phyloP scores from a whole-genome alignment of 805 yeast species.

The Hanseniaspora meyeri region DNA sequence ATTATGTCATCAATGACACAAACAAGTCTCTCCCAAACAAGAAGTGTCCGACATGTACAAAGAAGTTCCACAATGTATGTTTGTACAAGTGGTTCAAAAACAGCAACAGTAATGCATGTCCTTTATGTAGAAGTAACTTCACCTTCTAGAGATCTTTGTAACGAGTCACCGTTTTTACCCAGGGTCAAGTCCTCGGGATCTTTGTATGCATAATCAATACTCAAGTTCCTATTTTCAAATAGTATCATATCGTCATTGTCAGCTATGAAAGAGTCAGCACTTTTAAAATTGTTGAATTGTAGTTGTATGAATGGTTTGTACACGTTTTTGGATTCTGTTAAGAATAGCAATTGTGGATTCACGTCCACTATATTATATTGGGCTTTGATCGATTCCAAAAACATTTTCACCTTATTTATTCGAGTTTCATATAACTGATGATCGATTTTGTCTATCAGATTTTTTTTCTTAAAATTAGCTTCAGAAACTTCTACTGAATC shows the following conservation, averaged over 20 bases:
- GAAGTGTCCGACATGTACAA: constrained; percentile 77
- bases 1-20: constrained; percentile 71
- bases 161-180: constrained; percentile 64
- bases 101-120: constrained; percentile 85
- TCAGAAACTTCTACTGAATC: neutral
- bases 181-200: constrained; percentile 34
- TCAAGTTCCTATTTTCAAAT: constrained; percentile 52
- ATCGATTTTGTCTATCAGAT: constrained; percentile 57
- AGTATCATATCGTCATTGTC: constrained; percentile 50
- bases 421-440: constrained; percentile 50
- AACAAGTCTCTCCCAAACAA: constrained; percentile 85
- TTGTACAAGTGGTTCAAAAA: constrained; percentile 95
- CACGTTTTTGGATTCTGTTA: constrained; percentile 25
- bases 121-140: constrained; percentile 72
- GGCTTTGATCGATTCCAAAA: constrained; percentile 24
- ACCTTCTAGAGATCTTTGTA: constrained; percentile 59
- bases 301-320: constrained; percentile 59
- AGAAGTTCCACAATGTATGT: constrained; percentile 92
- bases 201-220: constrained; percentile 61
- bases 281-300: constrained; percentile 48
- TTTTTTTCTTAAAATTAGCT: constrained; percentile 15
- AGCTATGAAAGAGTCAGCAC: constrained; percentile 59
- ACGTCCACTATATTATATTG: constrained; percentile 35
- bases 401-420: constrained; percentile 20
- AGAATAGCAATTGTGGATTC: constrained; percentile 30